A percentile compares a stretch with the other conserved stretches of the same genome.
These are phyloP conservation scores for Sugiyamaella novakii DNA, from an alignment of 1,139 yeast species.

Conservation along the genomic window DNA sequence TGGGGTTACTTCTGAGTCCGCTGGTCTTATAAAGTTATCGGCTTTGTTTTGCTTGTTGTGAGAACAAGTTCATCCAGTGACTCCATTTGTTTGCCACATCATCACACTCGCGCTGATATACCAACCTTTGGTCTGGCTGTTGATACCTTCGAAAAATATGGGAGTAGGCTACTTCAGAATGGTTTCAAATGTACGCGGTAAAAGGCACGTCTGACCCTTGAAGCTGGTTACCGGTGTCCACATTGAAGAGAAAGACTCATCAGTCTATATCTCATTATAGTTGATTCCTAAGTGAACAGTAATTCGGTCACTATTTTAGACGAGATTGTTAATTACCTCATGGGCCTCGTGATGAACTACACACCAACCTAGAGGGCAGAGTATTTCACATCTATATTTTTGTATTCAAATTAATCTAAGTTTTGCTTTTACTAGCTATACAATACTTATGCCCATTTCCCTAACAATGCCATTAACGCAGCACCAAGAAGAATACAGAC, in stretches of 20 bases:
- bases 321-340: too few relatives aligned
- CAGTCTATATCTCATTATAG: conserved; percentile 64
- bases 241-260: conserved; percentile 74
- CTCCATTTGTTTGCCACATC: conserved; percentile 54
- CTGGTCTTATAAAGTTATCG: conserved; percentile 3
- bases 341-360: too few relatives aligned
- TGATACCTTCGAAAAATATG: conserved; percentile 8
- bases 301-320: too few relatives aligned
- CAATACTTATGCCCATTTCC: conserved; percentile 71
- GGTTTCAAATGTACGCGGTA: conserved; percentile 69
- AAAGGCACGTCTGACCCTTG: conserved; percentile 73
- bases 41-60: conserved; percentile 9
- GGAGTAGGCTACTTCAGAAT: conserved; percentile 43
- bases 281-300: too few relatives aligned
- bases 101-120: conserved; percentile 63
- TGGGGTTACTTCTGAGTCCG: not conserved
- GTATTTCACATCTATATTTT: too few relatives aligned
- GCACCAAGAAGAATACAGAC: conserved; percentile 61
- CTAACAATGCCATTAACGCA: conserved; percentile 80
- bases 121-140: conserved; percentile 51
- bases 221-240: conserved; percentile 80
- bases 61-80: conserved; percentile 30
- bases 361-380: too few relatives aligned
- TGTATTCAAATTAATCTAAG: too few relatives aligned
- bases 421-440: too few relatives aligned